Conservation (phyloP, 2,329 filamentous ascomycete species). For the Penicillium janthinellum region DNA sequence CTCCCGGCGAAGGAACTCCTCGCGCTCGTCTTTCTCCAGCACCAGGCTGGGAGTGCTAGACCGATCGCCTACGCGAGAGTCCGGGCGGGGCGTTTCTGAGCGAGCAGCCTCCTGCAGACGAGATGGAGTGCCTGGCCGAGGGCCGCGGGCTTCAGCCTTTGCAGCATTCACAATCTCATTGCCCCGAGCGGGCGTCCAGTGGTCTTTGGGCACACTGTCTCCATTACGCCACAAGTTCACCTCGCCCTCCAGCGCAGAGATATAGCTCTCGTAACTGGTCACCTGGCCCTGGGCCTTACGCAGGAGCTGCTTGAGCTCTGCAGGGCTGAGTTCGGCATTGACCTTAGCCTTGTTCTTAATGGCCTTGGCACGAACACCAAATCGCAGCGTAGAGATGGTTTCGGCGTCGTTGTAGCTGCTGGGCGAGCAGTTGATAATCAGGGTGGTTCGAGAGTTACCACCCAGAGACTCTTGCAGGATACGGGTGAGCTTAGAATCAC, state of each 20-base stretch:
- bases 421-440: conserved; percentile 99
- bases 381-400: conserved; percentile 86
- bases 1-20: conserved; percentile 91
- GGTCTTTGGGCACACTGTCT: conserved; percentile 84
- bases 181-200: conserved; percentile 72
- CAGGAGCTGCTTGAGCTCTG: conserved; percentile 89
- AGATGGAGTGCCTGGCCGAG: conserved; percentile 46
- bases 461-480: conserved; percentile 96
- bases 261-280: conserved; percentile 84
- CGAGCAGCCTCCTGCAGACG: conserved; percentile 50
- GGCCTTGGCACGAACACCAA: conserved; percentile 93
- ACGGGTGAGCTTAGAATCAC: conserved; percentile 96
- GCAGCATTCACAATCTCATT: conserved; percentile 54
- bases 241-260: conserved; percentile 79
- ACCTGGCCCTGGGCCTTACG: conserved; percentile 90
- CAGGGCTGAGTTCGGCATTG: conserved; percentile 94
- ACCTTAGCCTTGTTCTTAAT: conserved; percentile 99
- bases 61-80: conserved; percentile 73
- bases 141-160: conserved; percentile 51
- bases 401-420: conserved; percentile 98
- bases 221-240: conserved; percentile 85
- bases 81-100: conserved; percentile 63
- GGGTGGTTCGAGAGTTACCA: conserved; percentile 95
- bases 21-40: conserved; percentile 92
- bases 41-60: conserved; percentile 84